These are phyloP conservation scores for Xylaria acuta DNA, from an alignment of 495 filamentous ascomycete species.

Conservation along the genomic window DNA sequence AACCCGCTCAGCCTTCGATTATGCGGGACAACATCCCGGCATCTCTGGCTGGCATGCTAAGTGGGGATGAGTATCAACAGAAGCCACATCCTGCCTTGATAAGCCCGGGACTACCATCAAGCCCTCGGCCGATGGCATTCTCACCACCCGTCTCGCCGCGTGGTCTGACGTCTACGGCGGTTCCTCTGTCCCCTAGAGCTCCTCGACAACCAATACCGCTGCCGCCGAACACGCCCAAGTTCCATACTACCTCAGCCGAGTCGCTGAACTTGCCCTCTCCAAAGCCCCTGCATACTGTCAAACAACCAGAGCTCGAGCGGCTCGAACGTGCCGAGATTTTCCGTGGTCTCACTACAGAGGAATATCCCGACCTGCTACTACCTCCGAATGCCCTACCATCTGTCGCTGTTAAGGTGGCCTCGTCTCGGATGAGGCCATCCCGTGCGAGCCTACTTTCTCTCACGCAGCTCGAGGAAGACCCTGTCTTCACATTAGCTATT, in stretches of 20 bases:
- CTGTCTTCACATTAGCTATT: slow-evolving; percentile 90
- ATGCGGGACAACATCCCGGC: slow-evolving; percentile 40
- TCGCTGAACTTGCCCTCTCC: slow-evolving; percentile 45
- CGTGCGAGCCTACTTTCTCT: slow-evolving; percentile 78
- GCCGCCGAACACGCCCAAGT: slow-evolving; percentile 65
- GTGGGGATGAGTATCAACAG: slow-evolving; percentile 39
- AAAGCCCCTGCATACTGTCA: slow-evolving; percentile 48
- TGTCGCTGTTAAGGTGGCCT: slow-evolving; percentile 83
- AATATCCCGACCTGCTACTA: slow-evolving; percentile 81
- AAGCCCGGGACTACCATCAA: slow-evolving; percentile 87
- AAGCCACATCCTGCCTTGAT: slow-evolving; percentile 64
- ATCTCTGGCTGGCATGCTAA: slow-evolving; percentile 60
- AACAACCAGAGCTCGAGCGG: slow-evolving; percentile 43
- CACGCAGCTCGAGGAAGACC: slow-evolving; percentile 80
- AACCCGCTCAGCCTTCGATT: slow-evolving; percentile 30
- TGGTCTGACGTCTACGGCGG: slow-evolving; percentile 55
- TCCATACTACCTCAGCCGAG: slow-evolving; percentile 57
- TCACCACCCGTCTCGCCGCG: slow-evolving; percentile 75
- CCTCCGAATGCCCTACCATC: slow-evolving; percentile 91
- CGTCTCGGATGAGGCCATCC: slow-evolving; percentile 91
- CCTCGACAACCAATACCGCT: slow-evolving; percentile 70
- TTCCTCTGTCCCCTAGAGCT: slow-evolving; percentile 76
- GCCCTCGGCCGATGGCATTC: slow-evolving; percentile 81
- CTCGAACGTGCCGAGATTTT: slow-evolving; percentile 48
- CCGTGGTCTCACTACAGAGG: slow-evolving; percentile 76